phyloP scores from a whole-genome alignment of 176 grass and related monocot genomes.

The Guadua angustifolia region DNA sequence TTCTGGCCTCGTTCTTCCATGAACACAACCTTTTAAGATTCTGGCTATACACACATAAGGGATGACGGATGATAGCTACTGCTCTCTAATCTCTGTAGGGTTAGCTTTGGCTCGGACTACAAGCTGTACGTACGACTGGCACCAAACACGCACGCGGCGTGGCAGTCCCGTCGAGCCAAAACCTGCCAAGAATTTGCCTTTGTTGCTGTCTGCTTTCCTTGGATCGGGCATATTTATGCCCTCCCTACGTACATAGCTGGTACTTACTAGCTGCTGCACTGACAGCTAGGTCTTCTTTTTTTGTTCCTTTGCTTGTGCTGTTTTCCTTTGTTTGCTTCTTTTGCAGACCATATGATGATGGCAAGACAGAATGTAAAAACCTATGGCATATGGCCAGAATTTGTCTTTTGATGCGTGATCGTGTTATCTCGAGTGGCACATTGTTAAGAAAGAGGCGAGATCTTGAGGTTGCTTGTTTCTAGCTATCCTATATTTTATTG shows the following conservation, averaged over 20 bases:
- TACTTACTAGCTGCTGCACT: conserved; percentile 12
- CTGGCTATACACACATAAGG: background rate
- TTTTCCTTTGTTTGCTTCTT: conserved; percentile 34
- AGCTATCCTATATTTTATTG: background rate
- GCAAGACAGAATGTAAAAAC: conserved; percentile 31
- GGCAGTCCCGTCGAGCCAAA: conserved; percentile 9
- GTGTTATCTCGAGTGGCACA: conserved; percentile 30
- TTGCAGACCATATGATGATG: conserved; percentile 33
- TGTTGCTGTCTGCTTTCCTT: conserved; percentile 28
- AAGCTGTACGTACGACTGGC: background rate
- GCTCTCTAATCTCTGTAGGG: background rate
- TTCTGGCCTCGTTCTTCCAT: conserved; percentile 20
- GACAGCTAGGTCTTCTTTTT: conserved; percentile 12
- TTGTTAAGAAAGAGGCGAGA: background rate
- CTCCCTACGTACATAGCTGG: background rate
- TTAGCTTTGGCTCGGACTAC: conserved; percentile 6
- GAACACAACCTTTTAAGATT: background rate
- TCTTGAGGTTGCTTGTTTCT: background rate
- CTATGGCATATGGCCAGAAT: conserved; percentile 6
- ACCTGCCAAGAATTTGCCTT: conserved; percentile 27
- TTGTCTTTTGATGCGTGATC: conserved; percentile 35
- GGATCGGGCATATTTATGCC: conserved; percentile 39
- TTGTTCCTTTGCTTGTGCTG: background rate
- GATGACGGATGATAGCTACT: conserved; percentile 23
- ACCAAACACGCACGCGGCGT: conserved; percentile 19